Percentiles rank a stretch among this genome's conserved stretches.
Conservation (phyloP, 1,284 basidiomycete genomes). For the Amylostereum areolatum region DNA sequence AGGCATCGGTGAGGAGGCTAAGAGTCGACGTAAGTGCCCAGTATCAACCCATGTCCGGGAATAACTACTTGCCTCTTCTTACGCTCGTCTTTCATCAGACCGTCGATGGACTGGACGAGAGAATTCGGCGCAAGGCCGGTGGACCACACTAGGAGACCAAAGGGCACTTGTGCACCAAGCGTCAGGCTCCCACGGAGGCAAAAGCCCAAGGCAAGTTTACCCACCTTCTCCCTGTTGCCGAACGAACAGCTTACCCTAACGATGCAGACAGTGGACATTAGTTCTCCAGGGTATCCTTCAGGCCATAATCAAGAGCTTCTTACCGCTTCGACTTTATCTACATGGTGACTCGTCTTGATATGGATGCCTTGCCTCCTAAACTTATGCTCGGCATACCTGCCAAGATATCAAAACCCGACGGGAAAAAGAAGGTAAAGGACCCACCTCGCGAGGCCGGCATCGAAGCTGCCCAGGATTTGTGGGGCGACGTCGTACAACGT, state of each 20-base stretch:
- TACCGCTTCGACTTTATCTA: slow-evolving; percentile 71
- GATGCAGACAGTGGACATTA: slow-evolving; percentile 9
- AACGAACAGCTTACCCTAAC: slow-evolving; percentile 52
- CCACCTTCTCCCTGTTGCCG: slow-evolving; percentile 58
- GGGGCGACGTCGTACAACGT: slow-evolving; percentile 79
- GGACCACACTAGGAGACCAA: slow-evolving; percentile 83
- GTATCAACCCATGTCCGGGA: slow-evolving; percentile 3
- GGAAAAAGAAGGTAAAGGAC: slow-evolving; percentile 15
- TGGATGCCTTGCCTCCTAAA: slow-evolving; percentile 76
- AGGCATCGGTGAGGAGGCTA: slow-evolving; percentile 56
- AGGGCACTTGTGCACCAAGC: slow-evolving; percentile 45
- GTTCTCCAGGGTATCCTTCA: too few species aligned
- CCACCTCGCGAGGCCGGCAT: slow-evolving; percentile 62
- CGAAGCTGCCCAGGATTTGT: slow-evolving; percentile 77
- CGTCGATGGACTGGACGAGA: slow-evolving; percentile 55
- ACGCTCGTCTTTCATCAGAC: slow-evolving; percentile 57
- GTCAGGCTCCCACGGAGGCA: slow-evolving; percentile 5
- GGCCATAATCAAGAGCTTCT: slow-evolving; percentile 14
- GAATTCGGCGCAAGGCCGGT: slow-evolving; percentile 82
- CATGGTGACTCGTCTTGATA: slow-evolving; percentile 73
- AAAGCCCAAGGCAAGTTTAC: slow-evolving; percentile 8
- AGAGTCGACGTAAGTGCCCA: slow-evolving; percentile 13
- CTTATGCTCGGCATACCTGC: slow-evolving; percentile 64
- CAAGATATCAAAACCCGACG: slow-evolving; percentile 2
- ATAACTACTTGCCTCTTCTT: slow-evolving; percentile 44